Base-by-base conservation (phyloP, 108 stramenopile species). In the Fistulifera pelliculosa region DNA sequence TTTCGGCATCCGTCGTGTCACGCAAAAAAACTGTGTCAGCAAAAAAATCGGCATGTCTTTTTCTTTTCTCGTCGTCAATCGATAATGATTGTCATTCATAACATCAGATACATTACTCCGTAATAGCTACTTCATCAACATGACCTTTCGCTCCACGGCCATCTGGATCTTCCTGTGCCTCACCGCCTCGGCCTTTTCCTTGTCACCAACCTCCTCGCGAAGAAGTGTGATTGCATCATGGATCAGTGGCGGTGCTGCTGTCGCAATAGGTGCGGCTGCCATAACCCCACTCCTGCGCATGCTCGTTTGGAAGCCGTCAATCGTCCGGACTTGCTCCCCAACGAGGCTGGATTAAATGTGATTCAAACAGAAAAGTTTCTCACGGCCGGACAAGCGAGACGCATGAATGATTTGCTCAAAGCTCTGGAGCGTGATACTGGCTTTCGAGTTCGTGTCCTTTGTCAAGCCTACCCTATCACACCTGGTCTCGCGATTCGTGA, bases 341-440 rank as follows among this genome's bases (percentile, higher is more conserved):
- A 59, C 6, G 83, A 82, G 55, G 22, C 56, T 14, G 79, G 76
- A 12, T 16, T 77, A 45, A 83, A 83, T 69, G 85, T 91, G 14
- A 91, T 91, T 62, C 89, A 91, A 53, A 75, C 70, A 16, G 80
- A 86, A 62, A 86, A 82, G 55, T 90, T 90, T 61, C 51, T 90
- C 41, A 90, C 89, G 6, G 60, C 76, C 1, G 89, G 89, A 15
- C 89, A 91, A 58, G 89, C 74, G 41, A 73, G 70, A 35, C 68
- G 89, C 5, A 60, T 91, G 74, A 63, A 84, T 64, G 64, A 71
- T 41, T 52, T 91, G 52, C 49, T 91, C 59, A 60, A 60, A 2
- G 69, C 61, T 27, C 62, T 91, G 38, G 89, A 91, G 57, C 44
- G 50, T 26, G 89, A 87, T 53, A 91, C 89, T 10, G 89, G 89